Base-by-base conservation (phyloP, 441 rosid species). In the Codiaeum variegatum region DNA sequence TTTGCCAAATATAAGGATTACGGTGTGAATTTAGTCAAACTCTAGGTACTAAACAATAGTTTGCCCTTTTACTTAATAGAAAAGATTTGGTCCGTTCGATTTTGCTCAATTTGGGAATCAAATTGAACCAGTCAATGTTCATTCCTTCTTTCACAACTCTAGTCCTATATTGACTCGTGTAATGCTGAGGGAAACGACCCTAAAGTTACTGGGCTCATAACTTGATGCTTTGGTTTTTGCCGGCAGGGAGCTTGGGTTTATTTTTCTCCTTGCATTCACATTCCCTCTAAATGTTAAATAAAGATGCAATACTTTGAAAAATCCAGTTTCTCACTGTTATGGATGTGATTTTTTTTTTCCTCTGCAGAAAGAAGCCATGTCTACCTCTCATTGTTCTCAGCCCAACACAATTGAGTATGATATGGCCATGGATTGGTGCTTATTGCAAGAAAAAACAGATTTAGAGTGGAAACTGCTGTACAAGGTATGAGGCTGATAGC, bases 301-400 rank as follows among this genome's bases (percentile, higher is more conserved):
- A 23, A 11, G 24, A 63, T 6, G 4, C 9, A 11, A 1, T 23
- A 21, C 56, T 52, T n/a, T n/a, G n/a, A n/a, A n/a, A n/a, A n/a
- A n/a, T n/a, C n/a, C n/a, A n/a, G n/a, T n/a, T n/a, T n/a, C n/a
- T n/a, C n/a, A n/a, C n/a, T n/a, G n/a, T n/a, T n/a, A n/a, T n/a
- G n/a, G n/a, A n/a, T n/a, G n/a, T n/a, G n/a, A n/a, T n/a, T n/a
- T n/a, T n/a, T n/a, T n/a, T 32, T 64, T 62, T 38, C 70, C 15
- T 52, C 6, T 61, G 61, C 76, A 96, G 99, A 87, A 83, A 81
- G 88, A 82, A 73, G 91, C 94, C 1, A 85, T 93, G 69, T 83
- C 97, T 77, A 96, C 94, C 62, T 85, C 98, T 47, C 99, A 90
- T 85, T 88, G 87, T 78, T 85, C 97, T 77, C 97, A 96, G 79